phyloP scores from a whole-genome alignment of 352 stramenopile genomes.

The Phytophthora rubi region DNA sequence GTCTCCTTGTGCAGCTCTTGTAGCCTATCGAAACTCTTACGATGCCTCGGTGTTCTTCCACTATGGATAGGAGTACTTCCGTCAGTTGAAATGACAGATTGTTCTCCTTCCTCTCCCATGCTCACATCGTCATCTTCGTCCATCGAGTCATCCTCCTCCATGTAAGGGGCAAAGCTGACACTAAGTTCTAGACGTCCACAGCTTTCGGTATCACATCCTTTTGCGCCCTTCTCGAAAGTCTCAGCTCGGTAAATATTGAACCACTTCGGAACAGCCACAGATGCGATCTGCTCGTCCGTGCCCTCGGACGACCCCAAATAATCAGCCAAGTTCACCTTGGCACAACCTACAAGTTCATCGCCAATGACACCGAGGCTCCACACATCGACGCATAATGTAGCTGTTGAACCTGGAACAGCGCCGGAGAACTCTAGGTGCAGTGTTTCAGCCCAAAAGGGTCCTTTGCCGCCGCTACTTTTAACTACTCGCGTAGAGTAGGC shows the following conservation, averaged over 20 bases:
- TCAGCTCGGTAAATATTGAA: conserved; percentile 74
- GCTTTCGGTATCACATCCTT: conserved; percentile 29
- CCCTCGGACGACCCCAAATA: conserved; percentile 68
- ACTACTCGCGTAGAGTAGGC: conserved; percentile 68
- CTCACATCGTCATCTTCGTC: conserved; percentile 41
- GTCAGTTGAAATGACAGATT: conserved; percentile 27
- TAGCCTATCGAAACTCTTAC: conserved; percentile 82
- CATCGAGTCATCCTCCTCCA: conserved; percentile 52
- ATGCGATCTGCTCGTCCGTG: conserved; percentile 74
- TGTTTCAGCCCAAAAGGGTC: conserved; percentile 83
- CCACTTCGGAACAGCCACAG: conserved; percentile 75
- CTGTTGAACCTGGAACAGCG: conserved; percentile 75
- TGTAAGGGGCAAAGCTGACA: conserved; percentile 78
- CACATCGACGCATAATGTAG: conserved; percentile 77
- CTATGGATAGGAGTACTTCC: conserved; percentile 25
- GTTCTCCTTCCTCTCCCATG: conserved; percentile 30
- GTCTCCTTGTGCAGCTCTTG: conserved; percentile 77
- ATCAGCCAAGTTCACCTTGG: conserved; percentile 80
- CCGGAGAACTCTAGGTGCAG: conserved; percentile 79
- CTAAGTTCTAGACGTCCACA: conserved; percentile 80
- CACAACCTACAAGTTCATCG: conserved; percentile 78
- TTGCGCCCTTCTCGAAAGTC: conserved; percentile 41
- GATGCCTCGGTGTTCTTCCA: conserved; percentile 49
- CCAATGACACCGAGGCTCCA: conserved; percentile 81
- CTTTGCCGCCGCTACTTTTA: conserved; percentile 56